Evolutionary conservation across 2,329 filamentous ascomycete genomes (phyloP), one percentile per base, ranked within the genome.

Genomic region (Colletotrichum higginsianum): DNA sequence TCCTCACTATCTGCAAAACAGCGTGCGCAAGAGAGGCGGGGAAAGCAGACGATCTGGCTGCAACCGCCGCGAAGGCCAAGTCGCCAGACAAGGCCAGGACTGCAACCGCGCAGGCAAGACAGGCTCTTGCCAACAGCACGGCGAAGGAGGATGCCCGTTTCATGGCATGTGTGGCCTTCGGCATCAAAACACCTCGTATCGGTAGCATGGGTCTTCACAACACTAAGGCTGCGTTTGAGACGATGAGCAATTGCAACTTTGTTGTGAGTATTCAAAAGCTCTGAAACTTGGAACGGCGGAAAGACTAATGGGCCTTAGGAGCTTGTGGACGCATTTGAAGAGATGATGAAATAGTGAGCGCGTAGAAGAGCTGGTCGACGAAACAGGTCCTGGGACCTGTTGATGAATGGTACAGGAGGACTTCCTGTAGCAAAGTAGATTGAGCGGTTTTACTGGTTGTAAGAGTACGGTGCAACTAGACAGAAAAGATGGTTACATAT

Each of bases 91-190:
- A 66, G 26, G 40, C 63, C 1, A 61, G 52, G n/a, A 42, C 35
- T 7, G n/a, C 60, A 11, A 7, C 60, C 15, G n/a, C 35, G 13
- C 46, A 61, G 46, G 35, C 55, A 0, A 61, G 21, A 38, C 68
- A 71, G 38, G 49, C 64, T 8, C 46, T 71, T 26, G 64, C 68
- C 35, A 71, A 71, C 11, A 74, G 70, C 1, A 74, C 79, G 0
- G 83, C 86, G 1, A 82, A 87, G 2, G 87, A 92, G 57, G 90
- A 92, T 76, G 83, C 90, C 2, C 79, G 89, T 15, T 87, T 90
- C 73, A 79, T 92, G 38, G 88, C 90, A 0, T 83, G 87, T 23
- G 80, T 92, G 4, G 90, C 89, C 0, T 92, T 91, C 76, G 90
- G 90, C 0, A 91, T 92, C 76, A 83, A 82, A 55, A 91, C 88